Conservation (phyloP, 768 basidiomycete genomes). For the Mycena galericulata region DNA sequence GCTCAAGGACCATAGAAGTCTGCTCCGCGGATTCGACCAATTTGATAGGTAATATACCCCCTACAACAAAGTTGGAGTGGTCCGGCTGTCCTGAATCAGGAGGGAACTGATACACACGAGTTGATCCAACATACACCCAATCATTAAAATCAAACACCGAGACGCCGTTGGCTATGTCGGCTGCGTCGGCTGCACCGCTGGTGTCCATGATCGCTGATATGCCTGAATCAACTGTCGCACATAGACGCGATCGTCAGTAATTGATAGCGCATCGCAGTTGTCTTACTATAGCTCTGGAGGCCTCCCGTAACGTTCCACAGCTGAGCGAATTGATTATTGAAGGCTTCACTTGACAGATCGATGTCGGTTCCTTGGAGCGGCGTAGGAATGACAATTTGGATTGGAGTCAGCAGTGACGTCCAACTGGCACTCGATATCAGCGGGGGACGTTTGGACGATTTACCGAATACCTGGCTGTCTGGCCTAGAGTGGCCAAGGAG, state of each 20-base stretch:
- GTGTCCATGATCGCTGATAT: neutral
- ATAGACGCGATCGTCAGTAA: neutral
- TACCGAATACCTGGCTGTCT: constrained; percentile 8
- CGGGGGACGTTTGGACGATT: neutral
- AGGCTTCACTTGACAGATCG: neutral
- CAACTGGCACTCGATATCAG: neutral
- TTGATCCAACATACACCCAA: neutral
- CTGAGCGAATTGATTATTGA: neutral
- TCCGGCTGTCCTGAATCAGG: neutral
- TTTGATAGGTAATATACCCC: constrained; percentile 2
- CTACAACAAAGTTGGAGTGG: neutral
- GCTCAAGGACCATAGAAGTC: neutral
- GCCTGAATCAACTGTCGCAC: constrained; percentile 5
- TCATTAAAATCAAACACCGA: constrained; percentile 1
- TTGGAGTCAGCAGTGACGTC: constrained; percentile 24
- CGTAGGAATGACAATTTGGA: neutral
- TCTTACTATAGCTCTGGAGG: constrained; percentile 10
- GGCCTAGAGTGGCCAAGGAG: constrained; percentile 15
- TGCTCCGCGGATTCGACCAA: neutral
- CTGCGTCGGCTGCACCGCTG: constrained; percentile 11
- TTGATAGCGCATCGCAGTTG: neutral
- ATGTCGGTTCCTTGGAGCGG: constrained; percentile 15
- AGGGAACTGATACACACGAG: neutral
- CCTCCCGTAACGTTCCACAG: neutral
- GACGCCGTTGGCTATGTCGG: neutral